Evolutionary conservation across 257 asterid genomes (phyloP).

Genomic region (Sherardia arvensis): DNA sequence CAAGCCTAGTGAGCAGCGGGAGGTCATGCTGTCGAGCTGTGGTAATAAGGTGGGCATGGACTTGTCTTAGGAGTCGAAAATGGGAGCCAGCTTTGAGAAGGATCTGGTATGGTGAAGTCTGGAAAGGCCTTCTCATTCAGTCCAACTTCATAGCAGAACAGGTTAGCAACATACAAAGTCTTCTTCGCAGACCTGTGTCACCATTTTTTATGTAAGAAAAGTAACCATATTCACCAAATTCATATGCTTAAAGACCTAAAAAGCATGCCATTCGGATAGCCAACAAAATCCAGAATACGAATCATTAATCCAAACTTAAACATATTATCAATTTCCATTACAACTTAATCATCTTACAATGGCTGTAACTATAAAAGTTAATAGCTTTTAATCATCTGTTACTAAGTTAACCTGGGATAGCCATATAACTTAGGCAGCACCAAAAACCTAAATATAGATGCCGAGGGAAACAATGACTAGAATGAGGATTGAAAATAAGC

Average conservation of each 20-base stretch:
- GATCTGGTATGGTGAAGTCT: constrained; percentile 2
- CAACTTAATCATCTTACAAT: not conserved
- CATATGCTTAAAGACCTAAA: not conserved
- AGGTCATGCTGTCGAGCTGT: constrained; percentile 10
- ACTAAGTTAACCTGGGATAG: too few species aligned
- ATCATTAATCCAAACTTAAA: not conserved
- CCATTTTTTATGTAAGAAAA: not conserved
- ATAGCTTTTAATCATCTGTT: too few species aligned
- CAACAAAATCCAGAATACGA: not conserved
- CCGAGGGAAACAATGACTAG: too few species aligned
- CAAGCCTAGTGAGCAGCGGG: constrained; percentile 19
- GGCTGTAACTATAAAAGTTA: not conserved
- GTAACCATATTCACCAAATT: not conserved
- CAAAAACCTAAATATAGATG: too few species aligned
- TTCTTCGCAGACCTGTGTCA: not conserved
- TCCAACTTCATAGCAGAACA: not conserved
- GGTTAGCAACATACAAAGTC: not conserved
- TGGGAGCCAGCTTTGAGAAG: constrained; percentile 16
- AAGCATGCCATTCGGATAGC: not conserved
- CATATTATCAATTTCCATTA: not conserved
- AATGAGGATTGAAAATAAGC: too few species aligned
- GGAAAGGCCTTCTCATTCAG: not conserved
- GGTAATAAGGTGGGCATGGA: constrained; percentile 14
- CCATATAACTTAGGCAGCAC: too few species aligned
- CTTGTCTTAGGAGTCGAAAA: constrained; percentile 11